Conservation (phyloP, 2,329 filamentous ascomycete genomes). For the Epichloe brachyelytri region DNA sequence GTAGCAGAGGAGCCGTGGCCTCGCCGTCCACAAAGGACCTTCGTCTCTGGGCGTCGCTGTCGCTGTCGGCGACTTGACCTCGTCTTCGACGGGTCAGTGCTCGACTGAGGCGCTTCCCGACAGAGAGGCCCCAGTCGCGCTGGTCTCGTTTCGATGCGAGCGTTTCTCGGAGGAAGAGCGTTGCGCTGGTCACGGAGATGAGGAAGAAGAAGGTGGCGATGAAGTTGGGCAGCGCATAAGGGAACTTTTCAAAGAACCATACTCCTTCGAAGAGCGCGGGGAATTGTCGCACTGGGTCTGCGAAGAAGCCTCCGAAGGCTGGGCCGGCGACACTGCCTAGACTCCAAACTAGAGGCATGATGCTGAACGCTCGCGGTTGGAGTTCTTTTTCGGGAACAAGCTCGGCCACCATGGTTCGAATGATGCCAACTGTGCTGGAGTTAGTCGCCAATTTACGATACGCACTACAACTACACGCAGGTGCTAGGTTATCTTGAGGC, state of each 20-base stretch:
- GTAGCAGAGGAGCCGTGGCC: slow-evolving; percentile 41
- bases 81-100: slow-evolving; percentile 17
- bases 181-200: slow-evolving; percentile 58
- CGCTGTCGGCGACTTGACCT: not conserved
- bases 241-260: slow-evolving; percentile 59
- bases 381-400: slow-evolving; percentile 78
- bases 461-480: not conserved
- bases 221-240: slow-evolving; percentile 76
- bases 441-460: not conserved
- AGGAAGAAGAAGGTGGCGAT: slow-evolving; percentile 66
- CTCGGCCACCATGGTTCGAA: slow-evolving; percentile 84
- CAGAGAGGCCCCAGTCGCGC: slow-evolving; percentile 60
- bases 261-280: slow-evolving; percentile 56
- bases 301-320: slow-evolving; percentile 74
- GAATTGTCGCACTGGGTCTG: slow-evolving; percentile 64
- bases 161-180: slow-evolving; percentile 80
- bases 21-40: slow-evolving; percentile 42
- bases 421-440: slow-evolving; percentile 56
- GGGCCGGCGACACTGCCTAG: slow-evolving; percentile 82
- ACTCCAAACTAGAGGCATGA: slow-evolving; percentile 88
- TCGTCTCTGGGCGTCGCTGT: slow-evolving; percentile 18
- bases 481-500: not conserved
- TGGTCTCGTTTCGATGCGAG: slow-evolving; percentile 55
- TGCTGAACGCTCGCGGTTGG: slow-evolving; percentile 77
- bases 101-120: slow-evolving; percentile 53